Base-by-base conservation (phyloP, 2,329 filamentous ascomycete species). In the Chrysoporthe puriensis region DNA sequence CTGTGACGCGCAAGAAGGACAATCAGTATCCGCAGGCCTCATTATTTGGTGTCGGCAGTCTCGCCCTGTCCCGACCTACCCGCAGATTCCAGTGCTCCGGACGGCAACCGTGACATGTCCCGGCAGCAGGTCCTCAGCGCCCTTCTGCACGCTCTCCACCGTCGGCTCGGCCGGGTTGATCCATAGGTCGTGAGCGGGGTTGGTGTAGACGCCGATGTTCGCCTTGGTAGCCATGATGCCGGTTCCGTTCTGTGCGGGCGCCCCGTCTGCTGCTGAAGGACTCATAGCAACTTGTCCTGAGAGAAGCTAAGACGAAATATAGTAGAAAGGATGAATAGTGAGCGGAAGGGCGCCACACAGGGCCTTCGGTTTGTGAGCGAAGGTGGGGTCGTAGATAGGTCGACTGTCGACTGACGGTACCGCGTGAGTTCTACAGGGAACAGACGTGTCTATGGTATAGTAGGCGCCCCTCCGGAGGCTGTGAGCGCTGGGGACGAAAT, bases 131-230 rank as follows among this genome's bases (percentile, higher is more conserved):
- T 84, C 85, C 64, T 89, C 81, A 59, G 88, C 91, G 43, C 86
- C 86, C 71, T 85, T 86, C 73, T 89, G 83, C 67, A 96, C 90
- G 70, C 89, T 89, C 77, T 96, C 91, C 36, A 93, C 81, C 57
- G 87, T 90, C 4, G 95, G 95, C 73, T 88, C 85, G 14, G 94
- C 89, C 72, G 93, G 89, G 66, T 86, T 91, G 70, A 97, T 88
- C 93, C 94, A 98, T 64, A 98, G 85, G 69, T 97, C 92, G 78
- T 98, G 95, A 68, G 88, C 87, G 21, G 95, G 93, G 82, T 98
- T 97, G 63, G 95, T 98, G 85, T 91, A 98, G 72, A 98, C 94
- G 73, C 94, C 95, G 77, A 98, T 96, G 82, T 98, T 98, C 67
- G 92, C 82, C 85, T 96, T 96, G 68, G 86, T 82, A 59, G 85